Evolutionary conservation across 495 filamentous ascomycete genomes (phyloP).

Genomic region (Aspergillus asperescens): DNA sequence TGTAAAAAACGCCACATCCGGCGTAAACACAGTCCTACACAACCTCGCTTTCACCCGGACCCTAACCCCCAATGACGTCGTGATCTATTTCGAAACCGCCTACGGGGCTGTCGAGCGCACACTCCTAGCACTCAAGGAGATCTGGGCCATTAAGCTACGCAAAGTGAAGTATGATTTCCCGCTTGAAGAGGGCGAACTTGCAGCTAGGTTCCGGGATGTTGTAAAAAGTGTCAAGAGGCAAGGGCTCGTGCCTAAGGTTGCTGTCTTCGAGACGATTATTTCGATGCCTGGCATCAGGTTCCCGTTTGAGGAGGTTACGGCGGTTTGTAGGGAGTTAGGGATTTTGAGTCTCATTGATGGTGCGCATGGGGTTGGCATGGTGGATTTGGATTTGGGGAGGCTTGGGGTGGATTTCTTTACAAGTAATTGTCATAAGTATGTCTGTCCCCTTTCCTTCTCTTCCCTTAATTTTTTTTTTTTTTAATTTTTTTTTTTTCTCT

Average conservation of each 20-base stretch:
- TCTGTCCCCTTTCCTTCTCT: not conserved
- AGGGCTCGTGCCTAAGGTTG: conserved; percentile 49
- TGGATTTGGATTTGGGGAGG: conserved; percentile 57
- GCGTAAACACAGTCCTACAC: conserved; percentile 72
- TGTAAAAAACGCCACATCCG: conserved; percentile 76
- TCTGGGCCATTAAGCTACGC: conserved; percentile 30
- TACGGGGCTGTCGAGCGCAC: conserved; percentile 72
- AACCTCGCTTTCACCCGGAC: conserved; percentile 55
- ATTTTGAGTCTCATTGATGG: conserved; percentile 68
- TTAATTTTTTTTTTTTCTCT: too few relatives aligned
- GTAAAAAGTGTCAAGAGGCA: conserved; percentile 38
- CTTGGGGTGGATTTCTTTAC: conserved; percentile 81
- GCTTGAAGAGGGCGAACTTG: conserved; percentile 52
- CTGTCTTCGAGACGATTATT: conserved; percentile 75
- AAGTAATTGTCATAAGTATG: conserved; percentile 75
- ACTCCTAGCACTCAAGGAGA: conserved; percentile 63
- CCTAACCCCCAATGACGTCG: conserved; percentile 41
- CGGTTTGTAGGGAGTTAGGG: conserved; percentile 56
- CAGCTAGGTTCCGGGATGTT: conserved; percentile 45
- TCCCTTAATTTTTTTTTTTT: too few relatives aligned
- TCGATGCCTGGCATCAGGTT: conserved; percentile 70
- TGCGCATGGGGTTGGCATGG: conserved; percentile 76
- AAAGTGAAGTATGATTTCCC: conserved; percentile 53
- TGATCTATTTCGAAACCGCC: conserved; percentile 66
- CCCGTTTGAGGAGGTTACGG: conserved; percentile 65